Percentiles rank a stretch among this genome's conserved stretches.
Conservation (phyloP, 2,329 filamentous ascomycete species). For the Aspergillus puulaauensis region DNA sequence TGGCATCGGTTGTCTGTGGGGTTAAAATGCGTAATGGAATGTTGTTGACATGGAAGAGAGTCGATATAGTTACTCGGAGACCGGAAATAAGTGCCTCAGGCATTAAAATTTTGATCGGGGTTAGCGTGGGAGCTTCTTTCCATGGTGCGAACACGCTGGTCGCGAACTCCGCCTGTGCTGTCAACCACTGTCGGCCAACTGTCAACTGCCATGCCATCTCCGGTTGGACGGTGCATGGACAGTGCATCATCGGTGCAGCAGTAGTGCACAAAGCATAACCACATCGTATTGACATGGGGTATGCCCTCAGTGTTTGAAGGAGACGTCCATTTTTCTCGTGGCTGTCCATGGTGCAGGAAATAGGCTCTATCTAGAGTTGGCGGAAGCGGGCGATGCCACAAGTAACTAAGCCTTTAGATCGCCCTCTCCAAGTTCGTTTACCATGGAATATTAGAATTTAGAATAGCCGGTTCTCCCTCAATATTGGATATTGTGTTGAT, state of each 20-base stretch:
- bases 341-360: background rate
- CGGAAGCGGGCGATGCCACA: background rate
- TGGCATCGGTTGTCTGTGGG: too few relatives aligned
- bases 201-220: background rate
- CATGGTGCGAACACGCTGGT: background rate
- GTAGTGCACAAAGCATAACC: background rate
- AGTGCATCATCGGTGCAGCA: background rate
- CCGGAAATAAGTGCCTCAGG: too few relatives aligned
- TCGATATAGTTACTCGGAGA: background rate
- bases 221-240: background rate
- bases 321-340: background rate
- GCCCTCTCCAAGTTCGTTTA: too few relatives aligned
- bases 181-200: background rate
- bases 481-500: too few relatives aligned
- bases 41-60: background rate
- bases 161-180: background rate
- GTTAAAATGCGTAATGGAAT: background rate
- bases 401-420: background rate
- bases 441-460: too few relatives aligned
- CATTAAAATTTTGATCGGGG: background rate
- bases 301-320: background rate
- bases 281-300: background rate
- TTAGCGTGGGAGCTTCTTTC: background rate
- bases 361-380: background rate
- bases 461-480: too few relatives aligned